Conservation (phyloP, 2,329 filamentous ascomycete genomes). For the Plectosphaerella plurivora region DNA sequence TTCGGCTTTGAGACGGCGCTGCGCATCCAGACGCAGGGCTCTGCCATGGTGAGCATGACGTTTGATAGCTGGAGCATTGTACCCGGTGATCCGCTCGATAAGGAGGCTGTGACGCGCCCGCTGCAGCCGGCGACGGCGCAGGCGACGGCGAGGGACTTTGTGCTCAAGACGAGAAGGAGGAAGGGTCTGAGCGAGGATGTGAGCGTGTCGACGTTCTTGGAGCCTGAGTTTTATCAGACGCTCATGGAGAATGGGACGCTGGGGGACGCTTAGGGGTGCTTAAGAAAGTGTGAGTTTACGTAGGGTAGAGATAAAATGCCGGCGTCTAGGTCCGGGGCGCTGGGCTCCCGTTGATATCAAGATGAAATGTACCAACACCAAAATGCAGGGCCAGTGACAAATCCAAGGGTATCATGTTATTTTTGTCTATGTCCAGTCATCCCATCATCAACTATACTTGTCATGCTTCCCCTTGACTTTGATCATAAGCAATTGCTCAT, state of each 20-base stretch:
- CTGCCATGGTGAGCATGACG: constrained; percentile 83
- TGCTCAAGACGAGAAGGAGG: constrained; percentile 87
- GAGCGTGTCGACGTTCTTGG: constrained; percentile 91
- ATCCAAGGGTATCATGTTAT: neutral
- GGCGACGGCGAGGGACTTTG: constrained; percentile 90
- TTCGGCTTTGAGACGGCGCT: constrained; percentile 98
- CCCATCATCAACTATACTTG: constrained; percentile 54
- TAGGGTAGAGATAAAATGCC: neutral
- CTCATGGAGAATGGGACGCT: constrained; percentile 86
- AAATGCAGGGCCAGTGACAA: neutral
- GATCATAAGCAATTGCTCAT: constrained; percentile 79
- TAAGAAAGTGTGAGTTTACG: constrained; percentile 3
- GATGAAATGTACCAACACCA: neutral
- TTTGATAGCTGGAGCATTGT: constrained; percentile 97
- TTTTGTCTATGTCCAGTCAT: neutral
- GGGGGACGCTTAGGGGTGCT: constrained; percentile 43
- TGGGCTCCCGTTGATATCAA: neutral
- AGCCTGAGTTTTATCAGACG: constrained; percentile 86
- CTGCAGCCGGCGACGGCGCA: constrained; percentile 85
- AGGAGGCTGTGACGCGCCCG: constrained; percentile 74
- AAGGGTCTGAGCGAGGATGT: constrained; percentile 97
- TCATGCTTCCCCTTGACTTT: constrained; percentile 93
- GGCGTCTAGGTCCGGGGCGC: neutral
- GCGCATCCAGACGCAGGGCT: constrained; percentile 90
- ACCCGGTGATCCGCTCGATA: constrained; percentile 90